phyloP scores from a whole-genome alignment of 2,329 filamentous ascomycete genomes.

The Fusarium xyrophilum region DNA sequence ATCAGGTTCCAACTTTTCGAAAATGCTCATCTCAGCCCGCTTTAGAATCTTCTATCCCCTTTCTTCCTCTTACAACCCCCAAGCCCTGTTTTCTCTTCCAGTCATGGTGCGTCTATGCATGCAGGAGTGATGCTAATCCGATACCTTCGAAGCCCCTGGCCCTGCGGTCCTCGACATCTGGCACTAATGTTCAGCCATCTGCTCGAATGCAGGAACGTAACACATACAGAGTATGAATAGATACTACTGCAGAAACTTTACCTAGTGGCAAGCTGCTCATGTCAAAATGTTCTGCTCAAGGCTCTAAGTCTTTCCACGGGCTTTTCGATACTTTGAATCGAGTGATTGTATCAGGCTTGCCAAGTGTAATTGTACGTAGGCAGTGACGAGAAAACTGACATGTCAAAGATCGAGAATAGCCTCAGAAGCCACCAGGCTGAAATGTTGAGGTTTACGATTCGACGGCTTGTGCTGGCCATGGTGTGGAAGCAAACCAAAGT shows the following conservation, averaged over 20 bases:
- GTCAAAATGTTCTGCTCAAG: not conserved
- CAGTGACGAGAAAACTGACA: slow-evolving; percentile 5
- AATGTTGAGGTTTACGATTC: not conserved
- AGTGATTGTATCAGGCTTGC: not conserved
- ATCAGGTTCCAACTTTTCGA: not conserved
- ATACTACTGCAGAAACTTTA: slow-evolving; percentile 25
- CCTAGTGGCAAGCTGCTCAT: not conserved
- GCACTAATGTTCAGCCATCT: slow-evolving; percentile 14
- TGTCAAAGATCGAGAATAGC: slow-evolving; percentile 9
- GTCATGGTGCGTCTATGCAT: not conserved
- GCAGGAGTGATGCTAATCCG: slow-evolving; percentile 14
- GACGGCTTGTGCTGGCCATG: not conserved
- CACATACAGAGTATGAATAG: slow-evolving; percentile 29
- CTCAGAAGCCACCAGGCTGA: slow-evolving; percentile 1
- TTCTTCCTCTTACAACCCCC: not conserved
- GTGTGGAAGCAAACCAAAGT: slow-evolving; percentile 8
- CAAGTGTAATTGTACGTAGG: not conserved
- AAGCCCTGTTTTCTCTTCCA: slow-evolving; percentile 10
- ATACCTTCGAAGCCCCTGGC: slow-evolving; percentile 6
- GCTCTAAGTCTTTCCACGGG: not conserved
- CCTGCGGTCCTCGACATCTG: slow-evolving; percentile 15
- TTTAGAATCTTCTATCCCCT: not conserved
- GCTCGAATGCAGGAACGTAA: slow-evolving; percentile 32
- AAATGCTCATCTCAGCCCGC: not conserved
- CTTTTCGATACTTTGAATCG: not conserved